These are phyloP conservation scores for Colletotrichum navitas DNA, from an alignment of 2,329 filamentous ascomycete species.

Conservation along the genomic window DNA sequence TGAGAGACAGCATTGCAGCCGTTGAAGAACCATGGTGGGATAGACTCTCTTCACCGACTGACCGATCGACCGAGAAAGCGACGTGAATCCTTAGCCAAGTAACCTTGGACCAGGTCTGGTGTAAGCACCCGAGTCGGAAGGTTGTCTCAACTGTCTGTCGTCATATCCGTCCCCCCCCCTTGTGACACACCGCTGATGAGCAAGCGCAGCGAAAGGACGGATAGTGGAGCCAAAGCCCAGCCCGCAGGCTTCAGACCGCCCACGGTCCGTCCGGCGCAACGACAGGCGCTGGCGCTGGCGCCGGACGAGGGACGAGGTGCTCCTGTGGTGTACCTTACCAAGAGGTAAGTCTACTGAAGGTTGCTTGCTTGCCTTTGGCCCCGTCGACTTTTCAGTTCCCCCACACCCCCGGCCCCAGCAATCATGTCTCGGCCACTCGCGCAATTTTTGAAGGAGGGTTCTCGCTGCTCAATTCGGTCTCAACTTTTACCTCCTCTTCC, in stretches of 20 bases:
- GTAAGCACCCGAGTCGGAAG: conserved; percentile 10
- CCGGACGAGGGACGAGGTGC: conserved; percentile 12
- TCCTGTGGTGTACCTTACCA: not conserved
- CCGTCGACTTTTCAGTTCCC: conserved; percentile 7
- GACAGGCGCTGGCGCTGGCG: conserved; percentile 14
- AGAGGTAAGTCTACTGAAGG: not conserved
- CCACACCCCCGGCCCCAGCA: conserved; percentile 30
- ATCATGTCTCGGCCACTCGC: conserved; percentile 30
- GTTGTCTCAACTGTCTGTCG: conserved; percentile 31
- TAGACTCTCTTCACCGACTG: not conserved
- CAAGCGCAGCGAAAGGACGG: conserved; percentile 22
- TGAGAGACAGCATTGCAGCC: conserved; percentile 14
- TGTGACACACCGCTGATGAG: conserved; percentile 39
- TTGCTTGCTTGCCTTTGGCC: not conserved
- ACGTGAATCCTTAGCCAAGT: not conserved
- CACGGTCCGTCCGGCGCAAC: conserved; percentile 19
- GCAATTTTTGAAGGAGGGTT: conserved; percentile 31
- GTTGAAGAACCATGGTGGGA: conserved; percentile 4
- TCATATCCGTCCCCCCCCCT: conserved; percentile 23
- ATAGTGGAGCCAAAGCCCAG: conserved; percentile 15
- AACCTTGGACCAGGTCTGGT: conserved; percentile 9
- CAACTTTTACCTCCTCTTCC: conserved; percentile 30
- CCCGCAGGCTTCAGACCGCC: conserved; percentile 16
- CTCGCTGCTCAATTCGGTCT: conserved; percentile 18
- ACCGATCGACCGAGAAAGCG: not conserved